These are phyloP conservation scores for Eucalyptus pauciflora DNA, from an alignment of 345 rosid species.

Conservation along the genomic window DNA sequence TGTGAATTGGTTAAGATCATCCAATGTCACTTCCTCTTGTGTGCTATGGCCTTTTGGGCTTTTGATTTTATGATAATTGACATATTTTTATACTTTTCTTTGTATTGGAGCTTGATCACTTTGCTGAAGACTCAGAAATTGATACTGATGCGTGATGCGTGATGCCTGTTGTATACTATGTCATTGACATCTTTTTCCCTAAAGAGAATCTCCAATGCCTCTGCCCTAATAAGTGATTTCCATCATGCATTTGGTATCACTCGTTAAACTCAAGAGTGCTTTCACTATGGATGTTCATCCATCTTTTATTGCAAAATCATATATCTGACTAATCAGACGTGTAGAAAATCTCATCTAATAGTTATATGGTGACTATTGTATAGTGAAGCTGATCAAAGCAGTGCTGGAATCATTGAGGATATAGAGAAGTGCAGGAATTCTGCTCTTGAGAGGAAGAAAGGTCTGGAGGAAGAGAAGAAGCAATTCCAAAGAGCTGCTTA, in stretches of 20 bases:
- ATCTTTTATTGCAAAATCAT: not conserved
- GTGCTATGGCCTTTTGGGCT: not conserved
- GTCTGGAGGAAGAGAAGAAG: conserved; percentile 63
- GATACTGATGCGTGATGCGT: not conserved
- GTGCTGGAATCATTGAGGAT: conserved; percentile 58
- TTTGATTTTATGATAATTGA: not conserved
- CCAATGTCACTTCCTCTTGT: not conserved
- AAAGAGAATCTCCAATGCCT: not conserved
- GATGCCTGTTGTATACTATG: not conserved
- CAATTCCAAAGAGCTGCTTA: conserved; percentile 81
- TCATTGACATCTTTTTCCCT: not conserved
- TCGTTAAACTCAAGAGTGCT: not conserved
- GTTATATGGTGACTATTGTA: not conserved
- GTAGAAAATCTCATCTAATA: not conserved
- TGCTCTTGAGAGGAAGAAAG: conserved; percentile 59
- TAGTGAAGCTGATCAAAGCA: conserved; percentile 81
- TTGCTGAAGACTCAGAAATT: not conserved
- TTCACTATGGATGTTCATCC: not conserved
- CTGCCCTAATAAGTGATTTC: not conserved
- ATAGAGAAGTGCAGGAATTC: conserved; percentile 59
- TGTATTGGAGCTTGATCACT: not conserved
- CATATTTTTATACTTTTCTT: not conserved
- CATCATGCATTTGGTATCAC: not conserved
- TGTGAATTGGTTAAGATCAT: not conserved
- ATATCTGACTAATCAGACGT: not conserved